Percentiles rank a stretch among this genome's conserved stretches.
Conservation (phyloP, 2,329 filamentous ascomycete genomes). For the Penicillium freii region DNA sequence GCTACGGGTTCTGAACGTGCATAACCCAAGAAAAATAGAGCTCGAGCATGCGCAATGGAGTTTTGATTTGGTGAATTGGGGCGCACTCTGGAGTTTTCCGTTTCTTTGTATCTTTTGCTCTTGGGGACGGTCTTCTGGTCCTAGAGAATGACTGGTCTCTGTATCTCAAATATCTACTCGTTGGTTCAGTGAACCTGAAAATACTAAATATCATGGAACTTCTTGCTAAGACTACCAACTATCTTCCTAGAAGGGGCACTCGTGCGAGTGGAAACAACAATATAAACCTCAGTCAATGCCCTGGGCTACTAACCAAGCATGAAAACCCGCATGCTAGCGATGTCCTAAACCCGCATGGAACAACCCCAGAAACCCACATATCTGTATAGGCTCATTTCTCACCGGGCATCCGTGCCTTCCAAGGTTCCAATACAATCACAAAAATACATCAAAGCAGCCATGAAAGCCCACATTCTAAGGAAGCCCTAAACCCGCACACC, state of each 20-base stretch:
- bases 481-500: too few relatives aligned
- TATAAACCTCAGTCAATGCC: not conserved
- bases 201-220: not conserved
- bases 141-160: not conserved
- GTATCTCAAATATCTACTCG: not conserved
- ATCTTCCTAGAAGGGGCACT: not conserved
- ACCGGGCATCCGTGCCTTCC: too few relatives aligned
- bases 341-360: too few relatives aligned
- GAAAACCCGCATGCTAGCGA: not conserved
- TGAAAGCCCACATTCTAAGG: not conserved
- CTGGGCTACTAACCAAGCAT: not conserved
- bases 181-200: slow-evolving; percentile 1
- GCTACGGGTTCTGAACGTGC: slow-evolving; percentile 32
- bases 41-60: slow-evolving; percentile 26
- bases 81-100: slow-evolving; percentile 10
- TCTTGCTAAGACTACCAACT: not conserved
- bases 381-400: too few relatives aligned
- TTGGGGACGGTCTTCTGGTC: not conserved
- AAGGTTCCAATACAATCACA: too few relatives aligned
- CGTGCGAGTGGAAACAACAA: not conserved
- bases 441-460: not conserved
- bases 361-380: too few relatives aligned
- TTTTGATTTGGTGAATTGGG: slow-evolving; percentile 17
- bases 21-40: slow-evolving; percentile 10
- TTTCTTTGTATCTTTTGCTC: slow-evolving; percentile 11